Conservation (phyloP, 305 asterid genomes). For the Withania somnifera region DNA sequence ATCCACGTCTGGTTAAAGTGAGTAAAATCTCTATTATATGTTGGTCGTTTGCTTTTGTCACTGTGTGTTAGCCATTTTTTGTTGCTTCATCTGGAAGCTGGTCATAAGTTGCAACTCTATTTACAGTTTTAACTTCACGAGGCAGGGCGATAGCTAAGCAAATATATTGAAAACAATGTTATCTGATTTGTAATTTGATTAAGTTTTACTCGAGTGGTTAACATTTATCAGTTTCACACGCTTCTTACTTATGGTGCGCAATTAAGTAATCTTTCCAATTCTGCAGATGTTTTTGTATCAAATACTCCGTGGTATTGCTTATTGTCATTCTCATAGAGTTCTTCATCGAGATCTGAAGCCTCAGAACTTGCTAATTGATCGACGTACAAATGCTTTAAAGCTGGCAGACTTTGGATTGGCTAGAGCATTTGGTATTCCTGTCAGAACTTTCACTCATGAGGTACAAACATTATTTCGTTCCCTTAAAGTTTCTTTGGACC, state of each 20-base stretch:
- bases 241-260: background rate
- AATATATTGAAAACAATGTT: background rate
- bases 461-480: conserved; percentile 17
- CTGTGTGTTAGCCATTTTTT: background rate
- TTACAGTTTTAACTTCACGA: background rate
- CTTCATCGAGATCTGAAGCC: conserved; percentile 98
- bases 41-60: conserved; percentile 1
- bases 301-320: conserved; percentile 87
- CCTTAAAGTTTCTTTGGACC: background rate
- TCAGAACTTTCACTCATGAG: conserved; percentile 95
- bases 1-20: conserved; percentile 74
- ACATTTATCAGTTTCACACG: background rate
- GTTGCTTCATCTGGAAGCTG: background rate
- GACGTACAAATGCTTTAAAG: conserved; percentile 81
- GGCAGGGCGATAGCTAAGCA: background rate
- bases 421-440: conserved; percentile 97
- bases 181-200: background rate
- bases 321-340: conserved; percentile 94
- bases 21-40: conserved; percentile 22
- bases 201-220: background rate
- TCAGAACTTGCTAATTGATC: conserved; percentile 92
- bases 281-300: conserved; percentile 78
- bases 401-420: conserved; percentile 99
- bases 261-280: conserved; percentile 1
- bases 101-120: background rate